Percentiles rank a stretch among this genome's conserved stretches.
These are phyloP conservation scores for Zygotorulaspora mrakii DNA, from an alignment of 1,139 yeast genomes.

Conservation along the genomic window DNA sequence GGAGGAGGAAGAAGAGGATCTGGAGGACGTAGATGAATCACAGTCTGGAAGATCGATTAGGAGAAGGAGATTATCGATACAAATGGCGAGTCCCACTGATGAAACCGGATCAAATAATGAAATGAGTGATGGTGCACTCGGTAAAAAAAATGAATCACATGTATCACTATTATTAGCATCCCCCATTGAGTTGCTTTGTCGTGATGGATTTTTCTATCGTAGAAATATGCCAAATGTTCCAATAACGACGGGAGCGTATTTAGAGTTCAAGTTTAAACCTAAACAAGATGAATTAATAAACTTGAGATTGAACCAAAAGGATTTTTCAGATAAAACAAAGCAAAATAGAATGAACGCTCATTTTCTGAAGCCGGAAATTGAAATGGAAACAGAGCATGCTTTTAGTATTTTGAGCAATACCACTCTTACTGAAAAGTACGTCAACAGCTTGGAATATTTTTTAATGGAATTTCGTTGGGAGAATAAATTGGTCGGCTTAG, in stretches of 20 bases:
- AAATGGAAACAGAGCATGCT: constrained; percentile 30
- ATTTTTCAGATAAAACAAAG: constrained; percentile 22
- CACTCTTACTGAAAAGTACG: constrained; percentile 35
- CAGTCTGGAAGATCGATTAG: constrained; percentile 9
- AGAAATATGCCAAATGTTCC: constrained; percentile 28
- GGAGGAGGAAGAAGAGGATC: constrained; percentile 5
- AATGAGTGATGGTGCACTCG: constrained; percentile 1
- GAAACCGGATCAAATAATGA: constrained; percentile 9
- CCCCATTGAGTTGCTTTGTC: constrained; percentile 34
- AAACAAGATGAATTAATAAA: constrained; percentile 31
- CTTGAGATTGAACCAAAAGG: constrained; percentile 21
- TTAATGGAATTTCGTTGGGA: constrained; percentile 38
- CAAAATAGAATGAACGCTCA: constrained; percentile 34
- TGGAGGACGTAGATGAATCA: constrained; percentile 11
- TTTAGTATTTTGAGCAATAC: constrained; percentile 29
- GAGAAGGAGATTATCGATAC: constrained; percentile 12
- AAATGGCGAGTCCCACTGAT: constrained; percentile 4
- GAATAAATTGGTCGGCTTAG: constrained; percentile 33
- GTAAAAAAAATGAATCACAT: constrained; percentile 15
- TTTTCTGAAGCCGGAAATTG: constrained; percentile 29
- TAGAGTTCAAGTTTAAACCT: constrained; percentile 31
- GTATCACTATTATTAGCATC: constrained; percentile 26
- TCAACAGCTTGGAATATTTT: constrained; percentile 35
- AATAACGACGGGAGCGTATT: constrained; percentile 32
- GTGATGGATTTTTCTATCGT: constrained; percentile 33